Evolutionary conservation across 495 filamentous ascomycete species (phyloP), one percentile per base, ranked within the genome.

Genomic region (Halenospora varia): DNA sequence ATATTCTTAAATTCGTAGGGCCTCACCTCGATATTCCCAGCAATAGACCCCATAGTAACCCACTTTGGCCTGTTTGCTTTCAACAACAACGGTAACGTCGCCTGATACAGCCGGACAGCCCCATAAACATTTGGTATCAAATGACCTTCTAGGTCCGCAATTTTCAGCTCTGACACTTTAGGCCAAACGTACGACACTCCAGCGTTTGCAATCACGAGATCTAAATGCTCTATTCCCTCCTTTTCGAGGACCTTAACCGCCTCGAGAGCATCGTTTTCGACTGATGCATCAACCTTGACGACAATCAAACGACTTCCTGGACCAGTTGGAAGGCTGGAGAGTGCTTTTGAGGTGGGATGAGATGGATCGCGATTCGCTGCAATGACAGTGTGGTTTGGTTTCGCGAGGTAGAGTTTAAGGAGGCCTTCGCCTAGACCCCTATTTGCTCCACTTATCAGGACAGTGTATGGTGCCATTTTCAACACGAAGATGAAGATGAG

Each of bases 181-280:
- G 70, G 69, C 49, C 53, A 73, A 1, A 59, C 29, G 19, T 62
- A 60, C 1, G 56, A 62, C 26, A 54, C 64, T 1, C 73, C 77
- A 1, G 78, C 75, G 57, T 81, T 81, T 35, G 78, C 77, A 35
- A 83, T 70, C 3, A 81, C 66, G 19, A 79, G 69, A 62, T 82
- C 75, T 18, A 83, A 56, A 41, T 63, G 53, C 3, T 54, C 50
- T 53, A 81, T 68, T 6, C 65, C 71, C 25, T 74, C 62, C 17
- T 46, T 17, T 6, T 52, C 47, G 8, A 78, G 65, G 3, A 61
- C 60, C 22, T 68, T 51, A 1, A 72, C 66, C 10, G 58, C 49
- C n/a, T 70, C 47, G 53, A 68, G 60, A 2, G 63, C 57, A 18
- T 60, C 19, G 15, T 64, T 62, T 13, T 67, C 68, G 35, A 65